Conservation (phyloP, 1,139 yeast species). For the Hyphopichia khmerensis region DNA sequence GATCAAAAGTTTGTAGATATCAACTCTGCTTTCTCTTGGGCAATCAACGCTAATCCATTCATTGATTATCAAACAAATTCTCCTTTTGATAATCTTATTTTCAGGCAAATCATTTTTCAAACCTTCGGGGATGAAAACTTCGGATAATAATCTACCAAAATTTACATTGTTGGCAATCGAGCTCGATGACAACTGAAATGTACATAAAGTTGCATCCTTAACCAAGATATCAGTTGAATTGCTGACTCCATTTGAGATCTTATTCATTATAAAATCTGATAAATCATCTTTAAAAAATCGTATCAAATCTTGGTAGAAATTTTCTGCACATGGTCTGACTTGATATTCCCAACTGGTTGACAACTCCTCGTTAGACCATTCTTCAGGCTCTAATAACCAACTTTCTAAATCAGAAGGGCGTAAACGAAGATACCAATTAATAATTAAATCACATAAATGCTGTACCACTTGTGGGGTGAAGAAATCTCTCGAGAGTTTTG, state of each 20-base stretch:
- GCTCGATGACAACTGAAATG: conserved; percentile 74
- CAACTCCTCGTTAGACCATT: conserved; percentile 83
- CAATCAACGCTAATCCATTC: conserved; percentile 81
- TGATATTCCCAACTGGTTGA: conserved; percentile 81
- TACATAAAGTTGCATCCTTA: conserved; percentile 80
- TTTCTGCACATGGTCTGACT: conserved; percentile 84
- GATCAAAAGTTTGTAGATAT: conserved; percentile 57
- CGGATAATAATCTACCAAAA: conserved; percentile 58
- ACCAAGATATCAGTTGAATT: conserved; percentile 51
- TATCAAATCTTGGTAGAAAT: conserved; percentile 75
- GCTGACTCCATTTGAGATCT: conserved; percentile 54
- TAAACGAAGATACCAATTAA: conserved; percentile 70
- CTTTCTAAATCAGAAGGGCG: conserved; percentile 74
- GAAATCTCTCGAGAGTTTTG: conserved; percentile 49
- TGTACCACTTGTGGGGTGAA: conserved; percentile 58
- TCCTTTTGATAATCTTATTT: conserved; percentile 65
- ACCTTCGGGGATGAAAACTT: conserved; percentile 69
- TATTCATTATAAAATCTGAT: conserved; percentile 59
- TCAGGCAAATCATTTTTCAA: conserved; percentile 44
- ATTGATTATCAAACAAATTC: conserved; percentile 71
- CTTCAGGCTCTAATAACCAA: conserved; percentile 89
- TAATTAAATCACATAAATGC: conserved; percentile 62
- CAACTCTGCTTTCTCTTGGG: conserved; percentile 54
- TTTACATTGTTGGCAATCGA: conserved; percentile 64
- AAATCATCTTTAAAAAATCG: conserved; percentile 61